Base-by-base conservation (phyloP, 139 green algal species). In the Chlamydomonas sp. region DNA sequence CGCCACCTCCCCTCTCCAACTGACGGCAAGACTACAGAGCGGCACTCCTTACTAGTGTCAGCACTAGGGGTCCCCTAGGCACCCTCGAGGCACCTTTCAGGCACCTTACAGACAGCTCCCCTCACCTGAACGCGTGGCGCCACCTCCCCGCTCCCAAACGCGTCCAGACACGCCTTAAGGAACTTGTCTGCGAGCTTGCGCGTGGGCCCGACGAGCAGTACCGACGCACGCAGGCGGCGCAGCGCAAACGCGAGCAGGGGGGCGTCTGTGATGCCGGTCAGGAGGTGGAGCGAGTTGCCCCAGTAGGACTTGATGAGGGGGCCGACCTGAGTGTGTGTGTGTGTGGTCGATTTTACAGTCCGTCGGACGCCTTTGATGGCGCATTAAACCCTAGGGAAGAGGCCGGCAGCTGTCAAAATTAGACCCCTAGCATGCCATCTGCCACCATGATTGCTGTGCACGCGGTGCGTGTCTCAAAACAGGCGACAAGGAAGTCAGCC, bases 261-360 rank as follows among this genome's bases (percentile, higher is more conserved):
- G 0, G 79, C 35, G 68, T 95, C 83, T 2, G 89, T 92, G 73
- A 91, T 79, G 36, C 73, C 37, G 29, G 69, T 74, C 49, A 98
- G 80, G 63, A 98, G 72, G 72, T 97, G 92, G 35, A 97, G 79
- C 2, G 85, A 90, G 83, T 97, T 98, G 75, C 93, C 94, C 38
- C 97, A 79, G 75, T 89, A 98, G 10, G 81, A 89, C 65, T 93
- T 93, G 13, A 90, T 71, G 43, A 98, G 81, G 1, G 83, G 83
- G 31, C 92, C 89, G 2, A 93, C 76, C 38, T 22, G 29, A 54
- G 35, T n/a, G n/a, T n/a, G n/a, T n/a, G n/a, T n/a, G n/a, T n/a
- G n/a, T n/a, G n/a, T n/a, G n/a, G n/a, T n/a, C n/a, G n/a, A n/a
- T n/a, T n/a, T n/a, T n/a, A n/a, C n/a, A n/a, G n/a, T n/a, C n/a